Conservation (phyloP, 305 asterid genomes). For the Caryopteris hybrid region DNA sequence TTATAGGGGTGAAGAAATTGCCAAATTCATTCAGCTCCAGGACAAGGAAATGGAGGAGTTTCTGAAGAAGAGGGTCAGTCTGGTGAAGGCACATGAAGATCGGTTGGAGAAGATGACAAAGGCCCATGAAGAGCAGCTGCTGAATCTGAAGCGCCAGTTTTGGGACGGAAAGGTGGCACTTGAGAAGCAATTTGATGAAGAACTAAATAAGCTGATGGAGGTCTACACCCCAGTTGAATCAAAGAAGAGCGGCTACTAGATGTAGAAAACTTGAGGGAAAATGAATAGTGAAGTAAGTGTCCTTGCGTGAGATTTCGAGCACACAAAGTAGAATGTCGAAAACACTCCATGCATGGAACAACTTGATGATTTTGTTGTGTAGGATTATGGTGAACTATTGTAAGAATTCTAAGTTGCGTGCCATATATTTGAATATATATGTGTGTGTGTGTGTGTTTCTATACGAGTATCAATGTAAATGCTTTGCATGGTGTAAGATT, state of each 20-base stretch:
- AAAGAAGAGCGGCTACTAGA: background rate
- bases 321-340: too few species aligned
- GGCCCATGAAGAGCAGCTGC: background rate
- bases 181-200: conserved; percentile 46
- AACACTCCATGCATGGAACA: too few species aligned
- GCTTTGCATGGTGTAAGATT: too few species aligned
- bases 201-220: conserved; percentile 33
- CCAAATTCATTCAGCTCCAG: conserved; percentile 40
- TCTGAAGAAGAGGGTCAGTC: conserved; percentile 32
- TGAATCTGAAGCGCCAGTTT: conserved; percentile 36
- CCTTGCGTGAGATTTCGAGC: too few species aligned
- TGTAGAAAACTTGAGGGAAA: too few species aligned
- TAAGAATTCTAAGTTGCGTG: too few species aligned
- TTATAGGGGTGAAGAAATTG: conserved; percentile 42
- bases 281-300: too few species aligned
- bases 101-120: background rate
- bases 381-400: too few species aligned
- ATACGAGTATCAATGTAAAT: too few species aligned
- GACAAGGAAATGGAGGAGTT: conserved; percentile 50
- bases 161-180: conserved; percentile 41
- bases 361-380: too few species aligned
- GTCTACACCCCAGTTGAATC: conserved; percentile 36
- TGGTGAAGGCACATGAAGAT: conserved; percentile 7
- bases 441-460: too few species aligned
- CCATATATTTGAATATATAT: too few species aligned